Evolutionary conservation across 768 basidiomycete species (phyloP).

Genomic region (Sarcodon aspratus): DNA sequence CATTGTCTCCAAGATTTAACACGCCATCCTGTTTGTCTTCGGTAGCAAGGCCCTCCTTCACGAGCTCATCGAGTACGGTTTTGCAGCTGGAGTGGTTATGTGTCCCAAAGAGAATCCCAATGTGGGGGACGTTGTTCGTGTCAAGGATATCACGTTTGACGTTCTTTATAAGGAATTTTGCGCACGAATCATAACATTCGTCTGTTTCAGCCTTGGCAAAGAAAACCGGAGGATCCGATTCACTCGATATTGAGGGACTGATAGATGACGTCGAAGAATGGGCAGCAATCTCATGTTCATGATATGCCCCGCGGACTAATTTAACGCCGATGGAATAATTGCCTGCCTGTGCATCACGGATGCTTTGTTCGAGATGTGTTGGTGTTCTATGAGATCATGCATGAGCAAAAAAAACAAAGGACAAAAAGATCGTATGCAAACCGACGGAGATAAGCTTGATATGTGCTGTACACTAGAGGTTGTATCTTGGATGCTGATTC

Average conservation of each 20-base stretch:
- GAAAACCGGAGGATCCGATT: conserved; percentile 58
- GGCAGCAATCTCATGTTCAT: conserved; percentile 57
- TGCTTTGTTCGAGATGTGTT: conserved; percentile 49
- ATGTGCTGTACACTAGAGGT: conserved; percentile 76
- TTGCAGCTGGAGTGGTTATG: conserved; percentile 70
- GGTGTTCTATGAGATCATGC: conserved; percentile 37
- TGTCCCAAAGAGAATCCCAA: conserved; percentile 78
- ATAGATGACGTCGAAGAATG: conserved; percentile 17
- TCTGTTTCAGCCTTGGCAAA: conserved; percentile 61
- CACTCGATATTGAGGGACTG: conserved; percentile 40
- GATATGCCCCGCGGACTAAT: conserved; percentile 90
- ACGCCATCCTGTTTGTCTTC: conserved; percentile 13
- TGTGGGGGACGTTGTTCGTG: conserved; percentile 21
- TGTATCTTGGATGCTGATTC: conserved; percentile 22
- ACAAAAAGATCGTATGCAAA: conserved; percentile 13
- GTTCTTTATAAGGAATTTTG: conserved; percentile 25
- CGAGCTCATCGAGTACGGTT: conserved; percentile 49
- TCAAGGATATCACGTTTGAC: conserved; percentile 45
- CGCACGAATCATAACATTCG: conserved; percentile 55
- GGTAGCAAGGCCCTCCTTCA: conserved; percentile 41
- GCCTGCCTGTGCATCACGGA: conserved; percentile 52
- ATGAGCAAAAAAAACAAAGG: not conserved
- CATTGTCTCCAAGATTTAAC: conserved; percentile 36
- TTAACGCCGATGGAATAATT: conserved; percentile 80
- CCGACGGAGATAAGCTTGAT: conserved; percentile 82